These are phyloP conservation scores for Peronospora destructor DNA, from an alignment of 352 stramenopile genomes.

Conservation along the genomic window DNA sequence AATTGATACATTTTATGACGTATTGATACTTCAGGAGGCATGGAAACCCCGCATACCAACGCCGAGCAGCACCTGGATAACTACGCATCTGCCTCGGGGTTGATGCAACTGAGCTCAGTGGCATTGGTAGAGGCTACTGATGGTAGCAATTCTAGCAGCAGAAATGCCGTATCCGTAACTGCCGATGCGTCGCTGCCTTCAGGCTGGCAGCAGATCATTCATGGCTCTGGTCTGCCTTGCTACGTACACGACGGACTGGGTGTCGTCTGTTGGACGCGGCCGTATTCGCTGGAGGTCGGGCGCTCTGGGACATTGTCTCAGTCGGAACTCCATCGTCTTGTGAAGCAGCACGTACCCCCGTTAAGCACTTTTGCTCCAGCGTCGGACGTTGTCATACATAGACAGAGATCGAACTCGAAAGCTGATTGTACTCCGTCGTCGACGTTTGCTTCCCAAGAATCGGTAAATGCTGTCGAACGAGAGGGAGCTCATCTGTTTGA, in stretches of 20 bases:
- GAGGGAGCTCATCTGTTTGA: conserved; percentile 22
- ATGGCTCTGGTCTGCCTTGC: conserved; percentile 63
- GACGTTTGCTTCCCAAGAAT: conserved; percentile 14
- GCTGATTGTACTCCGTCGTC: background rate
- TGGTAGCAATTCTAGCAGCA: conserved; percentile 2
- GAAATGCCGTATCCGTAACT: conserved; percentile 2
- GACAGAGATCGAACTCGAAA: conserved; percentile 1
- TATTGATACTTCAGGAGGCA: background rate
- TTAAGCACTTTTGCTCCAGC: conserved; percentile 49
- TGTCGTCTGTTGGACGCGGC: conserved; percentile 65
- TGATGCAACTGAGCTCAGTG: conserved; percentile 49
- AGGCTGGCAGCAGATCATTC: conserved; percentile 55
- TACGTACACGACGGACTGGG: conserved; percentile 51
- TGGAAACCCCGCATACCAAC: conserved; percentile 11
- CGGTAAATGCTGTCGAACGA: conserved; percentile 26
- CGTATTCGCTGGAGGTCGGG: conserved; percentile 47
- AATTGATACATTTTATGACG: background rate
- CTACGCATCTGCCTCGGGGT: conserved; percentile 29
- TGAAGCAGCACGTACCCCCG: conserved; percentile 56
- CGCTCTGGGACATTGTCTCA: conserved; percentile 20
- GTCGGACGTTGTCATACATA: conserved; percentile 10
- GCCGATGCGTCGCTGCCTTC: conserved; percentile 37
- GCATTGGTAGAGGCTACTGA: conserved; percentile 1
- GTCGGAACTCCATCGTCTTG: conserved; percentile 37
- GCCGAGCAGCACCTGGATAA: conserved; percentile 19